phyloP scores from a whole-genome alignment of 345 rosid species.

The Rhodomyrtus tomentosa region DNA sequence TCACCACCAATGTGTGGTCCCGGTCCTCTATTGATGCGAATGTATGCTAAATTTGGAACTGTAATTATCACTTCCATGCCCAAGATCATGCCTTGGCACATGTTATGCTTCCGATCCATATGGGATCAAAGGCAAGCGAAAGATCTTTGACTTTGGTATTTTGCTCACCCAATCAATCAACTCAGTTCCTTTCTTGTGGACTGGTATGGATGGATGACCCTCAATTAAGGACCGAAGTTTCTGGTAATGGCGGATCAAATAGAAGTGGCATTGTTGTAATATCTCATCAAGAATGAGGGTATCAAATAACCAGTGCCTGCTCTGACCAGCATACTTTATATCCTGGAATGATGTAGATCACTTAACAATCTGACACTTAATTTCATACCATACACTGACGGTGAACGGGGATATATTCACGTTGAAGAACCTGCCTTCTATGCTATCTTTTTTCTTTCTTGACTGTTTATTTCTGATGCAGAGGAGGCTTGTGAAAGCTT shows the following conservation, averaged over 20 bases:
- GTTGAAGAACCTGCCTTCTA: not conserved
- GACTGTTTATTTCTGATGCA: not conserved
- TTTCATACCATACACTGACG: not conserved
- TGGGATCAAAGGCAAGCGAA: not conserved
- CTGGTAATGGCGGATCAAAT: not conserved
- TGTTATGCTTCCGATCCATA: slow-evolving; percentile 2
- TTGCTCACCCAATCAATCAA: not conserved
- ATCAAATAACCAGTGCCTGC: not conserved
- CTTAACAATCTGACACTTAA: not conserved
- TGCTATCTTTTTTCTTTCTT: not conserved
- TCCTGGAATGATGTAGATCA: not conserved
- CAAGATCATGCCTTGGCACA: slow-evolving; percentile 10
- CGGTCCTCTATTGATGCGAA: not conserved
- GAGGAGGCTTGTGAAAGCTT: not conserved
- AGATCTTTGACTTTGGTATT: not conserved
- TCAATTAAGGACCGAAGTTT: not conserved
- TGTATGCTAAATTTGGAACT: not conserved
- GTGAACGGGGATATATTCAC: not conserved
- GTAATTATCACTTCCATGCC: slow-evolving; percentile 1
- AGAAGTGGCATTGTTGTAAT: not conserved
- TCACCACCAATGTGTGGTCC: slow-evolving; percentile 11
- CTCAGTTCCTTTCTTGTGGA: not conserved
- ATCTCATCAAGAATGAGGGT: not conserved
- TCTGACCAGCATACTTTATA: not conserved
- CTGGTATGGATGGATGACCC: not conserved